Conservation (phyloP, 208 protist species). For the Endotrypanum monterogeii region DNA sequence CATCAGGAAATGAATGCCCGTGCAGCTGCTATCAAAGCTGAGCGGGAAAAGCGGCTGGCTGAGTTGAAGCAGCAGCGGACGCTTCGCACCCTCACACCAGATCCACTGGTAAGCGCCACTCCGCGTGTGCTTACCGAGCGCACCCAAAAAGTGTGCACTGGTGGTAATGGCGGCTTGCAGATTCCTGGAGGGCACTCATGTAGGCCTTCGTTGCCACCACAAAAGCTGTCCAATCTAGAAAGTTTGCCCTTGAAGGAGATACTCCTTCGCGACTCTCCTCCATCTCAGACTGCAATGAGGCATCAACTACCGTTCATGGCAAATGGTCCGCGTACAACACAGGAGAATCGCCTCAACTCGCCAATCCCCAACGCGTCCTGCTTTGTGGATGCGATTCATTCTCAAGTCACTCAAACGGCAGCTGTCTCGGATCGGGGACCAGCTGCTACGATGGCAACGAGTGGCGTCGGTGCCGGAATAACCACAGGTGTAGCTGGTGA, state of each 20-base stretch:
- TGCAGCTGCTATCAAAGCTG: constrained; percentile 1
- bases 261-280: neutral
- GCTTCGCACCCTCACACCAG: neutral
- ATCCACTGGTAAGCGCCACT: neutral
- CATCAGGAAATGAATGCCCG: constrained; percentile 19
- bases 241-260: neutral
- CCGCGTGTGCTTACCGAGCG: neutral
- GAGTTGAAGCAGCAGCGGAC: constrained; percentile 9
- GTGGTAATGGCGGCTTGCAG: neutral
- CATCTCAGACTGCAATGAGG: neutral
- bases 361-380: neutral
- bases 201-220: neutral
- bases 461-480: neutral
- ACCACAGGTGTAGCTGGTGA: neutral
- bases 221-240: neutral
- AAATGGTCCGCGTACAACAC: neutral
- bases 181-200: neutral
- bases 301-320: neutral
- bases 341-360: neutral
- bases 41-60: constrained; percentile 19
- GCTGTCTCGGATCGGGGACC: neutral
- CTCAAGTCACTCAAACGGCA: neutral
- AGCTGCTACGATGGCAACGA: neutral
- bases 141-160: neutral
- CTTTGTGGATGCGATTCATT: neutral